These are phyloP conservation scores for Collybia nuda DNA, from an alignment of 768 basidiomycete species.

Conservation along the genomic window DNA sequence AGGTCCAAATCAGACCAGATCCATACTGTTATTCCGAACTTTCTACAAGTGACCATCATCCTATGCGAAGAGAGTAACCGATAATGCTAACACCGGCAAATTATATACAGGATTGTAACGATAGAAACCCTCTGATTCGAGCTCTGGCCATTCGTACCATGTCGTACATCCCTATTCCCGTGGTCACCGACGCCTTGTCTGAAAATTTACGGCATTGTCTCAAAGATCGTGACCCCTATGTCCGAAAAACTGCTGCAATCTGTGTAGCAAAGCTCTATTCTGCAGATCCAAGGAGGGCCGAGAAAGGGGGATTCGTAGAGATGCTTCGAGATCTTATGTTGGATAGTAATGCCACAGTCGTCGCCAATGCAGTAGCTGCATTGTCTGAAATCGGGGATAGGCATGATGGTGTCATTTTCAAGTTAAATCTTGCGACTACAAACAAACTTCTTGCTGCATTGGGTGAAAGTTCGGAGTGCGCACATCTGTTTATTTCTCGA, in stretches of 20 bases:
- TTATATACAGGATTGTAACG: conserved; percentile 79
- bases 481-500: conserved; percentile 14
- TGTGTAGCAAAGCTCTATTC: conserved; percentile 95
- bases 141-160: conserved; percentile 98
- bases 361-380: conserved; percentile 95
- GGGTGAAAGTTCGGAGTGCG: conserved; percentile 96
- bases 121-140: conserved; percentile 94
- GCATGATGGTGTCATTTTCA: conserved; percentile 91
- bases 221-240: conserved; percentile 95
- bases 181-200: conserved; percentile 79
- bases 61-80: not conserved
- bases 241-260: conserved; percentile 97
- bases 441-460: conserved; percentile 90
- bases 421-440: conserved; percentile 82
- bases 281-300: conserved; percentile 83
- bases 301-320: conserved; percentile 89
- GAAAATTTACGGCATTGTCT: conserved; percentile 92
- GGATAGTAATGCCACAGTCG: conserved; percentile 94
- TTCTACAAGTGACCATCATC: conserved; percentile 66
- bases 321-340: conserved; percentile 89
- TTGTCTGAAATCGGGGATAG: conserved; percentile 96
- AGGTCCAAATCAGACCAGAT: conserved; percentile 92
- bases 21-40: conserved; percentile 85
- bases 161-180: conserved; percentile 96
- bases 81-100: conserved; percentile 9